Base-by-base conservation (phyloP, 2,329 filamentous ascomycete species). In the Gyromitra esculenta region DNA sequence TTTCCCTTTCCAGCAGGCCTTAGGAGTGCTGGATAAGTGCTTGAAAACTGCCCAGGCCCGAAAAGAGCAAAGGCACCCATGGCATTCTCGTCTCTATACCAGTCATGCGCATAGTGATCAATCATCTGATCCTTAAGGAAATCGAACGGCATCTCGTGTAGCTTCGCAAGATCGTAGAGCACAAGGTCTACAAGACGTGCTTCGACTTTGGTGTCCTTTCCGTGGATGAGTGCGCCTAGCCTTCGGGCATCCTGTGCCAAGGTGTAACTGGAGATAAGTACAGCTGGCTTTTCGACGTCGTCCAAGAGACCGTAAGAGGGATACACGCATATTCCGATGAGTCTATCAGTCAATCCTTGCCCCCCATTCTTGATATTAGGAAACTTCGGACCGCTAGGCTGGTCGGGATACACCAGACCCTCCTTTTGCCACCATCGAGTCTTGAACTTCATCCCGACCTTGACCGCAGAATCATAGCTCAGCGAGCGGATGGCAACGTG, bases 1-100 rank as follows among this genome's bases (percentile, higher is more conserved):
- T 81, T 81, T 0, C 82, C 79, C 0, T 81, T 76, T 0, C 81
- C 82, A 11, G 80, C 74, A 0, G 81, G 79, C 5, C 77, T 76
- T 21, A 79, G 76, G n/a, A 85, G 80, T 1, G 80, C 65, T 0
- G 83, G 83, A 56, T 83, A 84, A 37, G 84, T 45, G 18, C 82
- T 81, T 1, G 79, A 79, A 80, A 84, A 86, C 68, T 85, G 84
- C 0, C 83, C 82, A 0, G 84, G 84, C 0, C 83, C 82, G 41
- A 85, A 86, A 6, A 83, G 80, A 0, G 84, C 84, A 72, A 85
- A 86, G 0, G 84, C 84, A 0, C 85, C 85, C 0, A 81, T 79
- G 0, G 81, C 82, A 7, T 80, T 80, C 0, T 81, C 80, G 45
- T 85, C 84, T 9, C 82, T 81, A 13, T 81, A 82, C 84, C 84